These are phyloP conservation scores for Candida saitoana DNA, from an alignment of 805 yeast species.

Conservation along the genomic window DNA sequence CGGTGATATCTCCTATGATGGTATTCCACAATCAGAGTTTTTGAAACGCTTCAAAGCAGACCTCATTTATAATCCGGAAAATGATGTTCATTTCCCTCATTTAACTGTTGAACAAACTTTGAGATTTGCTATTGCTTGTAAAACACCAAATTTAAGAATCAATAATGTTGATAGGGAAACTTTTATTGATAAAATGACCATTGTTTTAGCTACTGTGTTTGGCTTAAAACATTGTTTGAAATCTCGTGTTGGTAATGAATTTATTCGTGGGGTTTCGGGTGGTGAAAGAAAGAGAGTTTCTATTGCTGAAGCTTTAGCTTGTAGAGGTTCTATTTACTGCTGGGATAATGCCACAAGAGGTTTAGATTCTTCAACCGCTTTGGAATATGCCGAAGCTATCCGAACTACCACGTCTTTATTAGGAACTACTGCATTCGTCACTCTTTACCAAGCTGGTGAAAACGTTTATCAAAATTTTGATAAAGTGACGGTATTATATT, in stretches of 20 bases:
- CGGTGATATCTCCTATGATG: constrained; percentile 31
- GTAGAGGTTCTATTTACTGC: constrained; percentile 52
- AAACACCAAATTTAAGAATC: constrained; percentile 39
- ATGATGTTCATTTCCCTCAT: constrained; percentile 55
- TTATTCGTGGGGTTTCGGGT: constrained; percentile 72
- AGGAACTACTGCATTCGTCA: constrained; percentile 53
- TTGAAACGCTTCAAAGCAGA: constrained; percentile 31
- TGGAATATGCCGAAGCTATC: constrained; percentile 65
- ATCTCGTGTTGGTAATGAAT: constrained; percentile 62
- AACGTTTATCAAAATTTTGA: constrained; percentile 47
- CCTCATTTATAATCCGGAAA: constrained; percentile 46
- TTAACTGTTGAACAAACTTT: constrained; percentile 54
- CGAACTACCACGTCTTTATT: constrained; percentile 53
- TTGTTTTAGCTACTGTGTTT: constrained; percentile 41
- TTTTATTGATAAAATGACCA: constrained; percentile 38
- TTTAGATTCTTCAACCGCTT: constrained; percentile 78
- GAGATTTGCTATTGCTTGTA: constrained; percentile 51
- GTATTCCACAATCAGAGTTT: constrained; percentile 27
- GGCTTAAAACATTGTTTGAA: constrained; percentile 51
- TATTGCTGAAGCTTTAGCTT: constrained; percentile 69
- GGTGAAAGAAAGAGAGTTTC: constrained; percentile 86
- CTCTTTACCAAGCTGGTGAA: constrained; percentile 53
- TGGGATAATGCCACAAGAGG: constrained; percentile 84
- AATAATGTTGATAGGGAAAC: constrained; percentile 31
- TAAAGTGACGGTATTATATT: constrained; percentile 43